Evolutionary conservation across 768 basidiomycete genomes (phyloP).

Genomic region (Termitomyces sp.): DNA sequence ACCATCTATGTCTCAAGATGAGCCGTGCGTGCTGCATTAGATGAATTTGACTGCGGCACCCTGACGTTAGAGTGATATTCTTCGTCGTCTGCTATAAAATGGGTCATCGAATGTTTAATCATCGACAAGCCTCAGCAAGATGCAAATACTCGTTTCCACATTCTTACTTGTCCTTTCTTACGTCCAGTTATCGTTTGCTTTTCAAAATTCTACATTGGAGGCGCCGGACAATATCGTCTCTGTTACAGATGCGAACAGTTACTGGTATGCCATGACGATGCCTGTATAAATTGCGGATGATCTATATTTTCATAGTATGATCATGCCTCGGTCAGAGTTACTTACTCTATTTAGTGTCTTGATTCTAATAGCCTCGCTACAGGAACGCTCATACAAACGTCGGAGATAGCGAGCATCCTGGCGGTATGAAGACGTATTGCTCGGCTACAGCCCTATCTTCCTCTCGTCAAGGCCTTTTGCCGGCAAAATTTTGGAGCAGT

Average conservation of each 20-base stretch:
- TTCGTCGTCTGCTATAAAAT: background rate
- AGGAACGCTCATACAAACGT: constrained; percentile 47
- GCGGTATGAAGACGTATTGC: constrained; percentile 52
- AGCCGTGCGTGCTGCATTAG: background rate
- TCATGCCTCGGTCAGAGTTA: constrained; percentile 38
- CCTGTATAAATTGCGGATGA: background rate
- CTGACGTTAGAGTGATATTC: too few species aligned
- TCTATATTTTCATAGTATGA: constrained; percentile 28
- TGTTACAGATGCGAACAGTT: constrained; percentile 35
- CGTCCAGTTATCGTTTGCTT: background rate
- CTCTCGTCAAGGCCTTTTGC: constrained; percentile 38
- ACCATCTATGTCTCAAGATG: background rate
- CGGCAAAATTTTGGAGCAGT: constrained; percentile 45
- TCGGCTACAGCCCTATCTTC: constrained; percentile 35
- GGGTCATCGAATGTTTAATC: background rate
- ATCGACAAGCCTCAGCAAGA: background rate
- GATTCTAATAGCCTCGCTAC: background rate
- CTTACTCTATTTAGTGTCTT: background rate
- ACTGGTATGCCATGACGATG: constrained; percentile 32
- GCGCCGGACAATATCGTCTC: constrained; percentile 47
- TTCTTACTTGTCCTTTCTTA: background rate
- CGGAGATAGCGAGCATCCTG: constrained; percentile 48
- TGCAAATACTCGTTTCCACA: background rate
- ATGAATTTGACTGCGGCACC: background rate
- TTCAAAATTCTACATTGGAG: constrained; percentile 12